phyloP scores from a whole-genome alignment of 306 rosid species.

The Quercus bicolor region DNA sequence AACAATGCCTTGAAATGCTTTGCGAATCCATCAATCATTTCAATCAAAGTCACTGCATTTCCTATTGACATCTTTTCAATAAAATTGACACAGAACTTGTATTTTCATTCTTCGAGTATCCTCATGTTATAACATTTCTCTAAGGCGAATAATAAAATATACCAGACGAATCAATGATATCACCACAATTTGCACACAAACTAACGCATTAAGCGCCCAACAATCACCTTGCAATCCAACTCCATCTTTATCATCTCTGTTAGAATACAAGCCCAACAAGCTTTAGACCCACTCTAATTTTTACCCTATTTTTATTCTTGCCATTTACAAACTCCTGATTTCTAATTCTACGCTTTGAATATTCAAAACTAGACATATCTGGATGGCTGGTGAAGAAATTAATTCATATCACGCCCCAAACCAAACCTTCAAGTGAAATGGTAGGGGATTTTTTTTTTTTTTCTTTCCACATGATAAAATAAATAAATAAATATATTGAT shows the following conservation, averaged over 20 bases:
- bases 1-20: slow-evolving; percentile 14
- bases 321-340: no score
- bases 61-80: slow-evolving; percentile 45
- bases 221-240: slow-evolving; percentile 26
- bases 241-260: slow-evolving; percentile 47
- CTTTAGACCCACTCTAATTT: no score
- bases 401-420: no score
- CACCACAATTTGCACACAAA: slow-evolving; percentile 40
- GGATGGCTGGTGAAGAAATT: no score
- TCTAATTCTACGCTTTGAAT: no score
- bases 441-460: no score
- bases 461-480: no score
- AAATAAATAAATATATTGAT: no score
- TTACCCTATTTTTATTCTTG: no score
- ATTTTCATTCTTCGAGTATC: slow-evolving; percentile 47
- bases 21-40: slow-evolving; percentile 69
- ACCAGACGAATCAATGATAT: slow-evolving; percentile 30
- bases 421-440: no score
- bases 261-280: no score
- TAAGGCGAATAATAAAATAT: slow-evolving; percentile 48
- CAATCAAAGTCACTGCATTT: slow-evolving; percentile 50
- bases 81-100: slow-evolving; percentile 28
- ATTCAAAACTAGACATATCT: no score
- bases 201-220: slow-evolving; percentile 47
- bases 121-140: slow-evolving; percentile 59